Evolutionary conservation across 192 early-diverging fungal genomes (phyloP).

Genomic region (Gaertneriomyces sp.): DNA sequence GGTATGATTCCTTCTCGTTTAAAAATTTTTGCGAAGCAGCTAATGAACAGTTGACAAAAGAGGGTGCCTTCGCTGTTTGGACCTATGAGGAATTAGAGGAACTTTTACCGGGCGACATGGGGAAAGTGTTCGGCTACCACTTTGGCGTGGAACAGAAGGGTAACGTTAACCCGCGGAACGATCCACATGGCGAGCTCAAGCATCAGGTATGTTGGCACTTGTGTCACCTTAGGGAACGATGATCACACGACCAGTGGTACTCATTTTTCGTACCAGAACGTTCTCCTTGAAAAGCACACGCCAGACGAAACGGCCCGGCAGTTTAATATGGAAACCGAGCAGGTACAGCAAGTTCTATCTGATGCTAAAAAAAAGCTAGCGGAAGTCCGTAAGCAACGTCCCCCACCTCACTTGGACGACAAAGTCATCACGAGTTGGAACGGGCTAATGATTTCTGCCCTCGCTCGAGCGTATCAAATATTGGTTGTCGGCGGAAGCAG

Average conservation of each 20-base stretch:
- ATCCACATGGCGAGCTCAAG: conserved; percentile 57
- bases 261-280: conserved; percentile 39
- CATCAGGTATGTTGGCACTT: conserved; percentile 41
- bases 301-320: conserved; percentile 40
- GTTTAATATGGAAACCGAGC: conserved; percentile 26
- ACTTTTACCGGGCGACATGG: conserved; percentile 34
- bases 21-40: background rate
- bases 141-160: conserved; percentile 50
- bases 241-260: background rate
- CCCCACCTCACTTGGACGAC: conserved; percentile 58
- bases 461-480: conserved; percentile 37
- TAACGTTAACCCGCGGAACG: conserved; percentile 50
- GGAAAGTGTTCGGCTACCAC: conserved; percentile 44
- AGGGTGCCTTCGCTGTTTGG: conserved; percentile 68
- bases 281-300: conserved; percentile 44
- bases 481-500: conserved; percentile 14
- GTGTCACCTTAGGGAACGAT: background rate
- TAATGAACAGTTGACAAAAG: conserved; percentile 18
- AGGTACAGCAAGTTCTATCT: conserved; percentile 30
- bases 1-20: conserved; percentile 26
- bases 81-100: conserved; percentile 42
- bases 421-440: conserved; percentile 66
- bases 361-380: conserved; percentile 38
- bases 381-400: conserved; percentile 42
- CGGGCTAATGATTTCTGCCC: conserved; percentile 56